Percentiles rank a stretch among this genome's conserved stretches.
Evolutionary conservation across 208 protist species (phyloP).

Genomic region (Trypanosoma vivax): DNA sequence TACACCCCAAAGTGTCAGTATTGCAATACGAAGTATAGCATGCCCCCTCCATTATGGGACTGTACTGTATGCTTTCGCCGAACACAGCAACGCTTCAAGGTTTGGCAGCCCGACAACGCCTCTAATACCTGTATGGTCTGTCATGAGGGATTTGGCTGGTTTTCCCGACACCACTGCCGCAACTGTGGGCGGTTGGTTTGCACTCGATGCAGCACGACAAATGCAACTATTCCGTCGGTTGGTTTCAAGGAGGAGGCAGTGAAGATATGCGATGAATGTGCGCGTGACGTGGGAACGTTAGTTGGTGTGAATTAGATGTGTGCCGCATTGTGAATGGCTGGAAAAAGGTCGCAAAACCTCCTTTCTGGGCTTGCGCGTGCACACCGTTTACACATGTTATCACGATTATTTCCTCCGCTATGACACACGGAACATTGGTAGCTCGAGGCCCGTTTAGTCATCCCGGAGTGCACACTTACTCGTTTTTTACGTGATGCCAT

Average conservation of each 20-base stretch:
- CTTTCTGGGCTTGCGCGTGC: no score
- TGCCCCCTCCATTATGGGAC: constrained; percentile 62
- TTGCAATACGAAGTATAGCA: constrained; percentile 45
- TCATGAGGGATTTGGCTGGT: constrained; percentile 50
- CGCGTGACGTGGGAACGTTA: not conserved
- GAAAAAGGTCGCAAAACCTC: constrained; percentile 3
- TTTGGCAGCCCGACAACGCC: constrained; percentile 79
- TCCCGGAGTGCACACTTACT: no score
- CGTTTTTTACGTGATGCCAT: no score
- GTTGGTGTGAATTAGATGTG: not conserved
- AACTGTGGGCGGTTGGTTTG: constrained; percentile 78
- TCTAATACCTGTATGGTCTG: constrained; percentile 60
- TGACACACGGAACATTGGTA: no score
- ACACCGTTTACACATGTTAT: no score
- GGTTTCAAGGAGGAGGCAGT: constrained; percentile 49
- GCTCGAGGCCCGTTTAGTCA: no score
- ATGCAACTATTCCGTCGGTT: constrained; percentile 46
- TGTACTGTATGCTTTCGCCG: constrained; percentile 56
- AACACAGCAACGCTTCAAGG: constrained; percentile 31
- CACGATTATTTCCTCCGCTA: no score
- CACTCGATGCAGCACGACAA: constrained; percentile 44
- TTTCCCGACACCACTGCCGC: constrained; percentile 82
- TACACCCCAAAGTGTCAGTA: constrained; percentile 68
- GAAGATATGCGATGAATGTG: constrained; percentile 82
- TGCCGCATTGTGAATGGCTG: not conserved